Evolutionary conservation across 768 basidiomycete species (phyloP).

Genomic region (Leccinum ochraceum): DNA sequence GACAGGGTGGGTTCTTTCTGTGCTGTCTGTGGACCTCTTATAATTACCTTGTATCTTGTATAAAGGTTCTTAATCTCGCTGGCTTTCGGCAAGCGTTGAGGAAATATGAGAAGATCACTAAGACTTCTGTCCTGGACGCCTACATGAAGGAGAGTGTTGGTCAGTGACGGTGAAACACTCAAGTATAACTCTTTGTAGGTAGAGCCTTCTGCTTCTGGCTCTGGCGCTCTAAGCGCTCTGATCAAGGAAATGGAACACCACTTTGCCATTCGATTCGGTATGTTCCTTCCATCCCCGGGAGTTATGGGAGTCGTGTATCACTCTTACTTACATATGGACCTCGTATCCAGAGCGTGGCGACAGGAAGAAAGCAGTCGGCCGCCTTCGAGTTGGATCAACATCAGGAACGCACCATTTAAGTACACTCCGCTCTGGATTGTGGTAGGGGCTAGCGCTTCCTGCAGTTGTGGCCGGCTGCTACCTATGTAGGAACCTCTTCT

Average conservation of each 20-base stretch:
- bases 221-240: conserved; percentile 63
- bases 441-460: conserved; percentile 71
- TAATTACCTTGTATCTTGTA: neutral
- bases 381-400: conserved; percentile 55
- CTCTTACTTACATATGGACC: neutral
- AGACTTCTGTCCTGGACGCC: conserved; percentile 66
- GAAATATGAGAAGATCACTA: conserved; percentile 82
- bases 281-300: conserved; percentile 22
- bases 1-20: conserved; percentile 55
- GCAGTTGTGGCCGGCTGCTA: conserved; percentile 63
- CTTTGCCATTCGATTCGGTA: conserved; percentile 78
- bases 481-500: conserved; percentile 42
- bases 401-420: conserved; percentile 66
- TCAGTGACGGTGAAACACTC: neutral
- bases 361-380: conserved; percentile 69
- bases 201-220: conserved; percentile 65
- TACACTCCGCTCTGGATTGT: conserved; percentile 72
- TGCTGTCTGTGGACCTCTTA: neutral
- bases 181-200: conserved; percentile 43
- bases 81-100: conserved; percentile 87
- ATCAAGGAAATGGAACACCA: conserved; percentile 75
- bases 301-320: neutral
- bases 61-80: conserved; percentile 79
- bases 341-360: conserved; percentile 58
- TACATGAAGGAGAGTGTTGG: conserved; percentile 71